Conservation (phyloP, 1,284 basidiomycete species). For the Apiotrichum sp. region DNA sequence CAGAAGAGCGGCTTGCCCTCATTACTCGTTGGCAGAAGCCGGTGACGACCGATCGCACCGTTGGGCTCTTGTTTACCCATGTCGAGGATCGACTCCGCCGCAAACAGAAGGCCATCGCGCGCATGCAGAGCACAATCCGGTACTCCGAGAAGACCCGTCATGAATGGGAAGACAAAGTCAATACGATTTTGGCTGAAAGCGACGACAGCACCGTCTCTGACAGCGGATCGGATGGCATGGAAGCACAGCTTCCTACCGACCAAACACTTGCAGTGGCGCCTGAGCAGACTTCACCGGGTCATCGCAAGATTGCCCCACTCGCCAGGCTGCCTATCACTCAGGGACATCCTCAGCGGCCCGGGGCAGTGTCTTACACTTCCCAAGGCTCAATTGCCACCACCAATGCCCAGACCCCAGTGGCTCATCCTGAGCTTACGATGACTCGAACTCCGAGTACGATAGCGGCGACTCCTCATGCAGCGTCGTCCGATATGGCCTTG, state of each 20-base stretch:
- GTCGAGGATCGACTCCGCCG: constrained; percentile 80
- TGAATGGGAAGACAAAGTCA: constrained; percentile 92
- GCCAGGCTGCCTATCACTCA: constrained; percentile 42
- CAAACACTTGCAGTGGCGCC: constrained; percentile 3
- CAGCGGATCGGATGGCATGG: constrained; percentile 30
- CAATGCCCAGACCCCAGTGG: neutral
- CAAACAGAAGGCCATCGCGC: constrained; percentile 91
- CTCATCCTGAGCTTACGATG: neutral
- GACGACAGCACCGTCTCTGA: constrained; percentile 50
- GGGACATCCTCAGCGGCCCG: constrained; percentile 31
- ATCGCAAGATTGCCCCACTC: constrained; percentile 38
- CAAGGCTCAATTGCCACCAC: neutral
- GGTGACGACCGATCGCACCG: constrained; percentile 73
- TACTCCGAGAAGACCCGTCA: constrained; percentile 96
- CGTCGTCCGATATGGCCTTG: no score
- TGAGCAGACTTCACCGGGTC: constrained; percentile 29
- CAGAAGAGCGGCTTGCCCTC: constrained; percentile 73
- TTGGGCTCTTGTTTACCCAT: constrained; percentile 75
- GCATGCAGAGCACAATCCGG: constrained; percentile 95
- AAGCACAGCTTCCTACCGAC: no score
- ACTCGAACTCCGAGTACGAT: no score
- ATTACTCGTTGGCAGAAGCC: constrained; percentile 80
- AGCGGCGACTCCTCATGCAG: no score
- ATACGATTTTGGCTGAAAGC: constrained; percentile 56
- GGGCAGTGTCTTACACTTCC: neutral